These are phyloP conservation scores for Setaria viridis DNA, from an alignment of 202 grass and related monocot species.

Conservation along the genomic window DNA sequence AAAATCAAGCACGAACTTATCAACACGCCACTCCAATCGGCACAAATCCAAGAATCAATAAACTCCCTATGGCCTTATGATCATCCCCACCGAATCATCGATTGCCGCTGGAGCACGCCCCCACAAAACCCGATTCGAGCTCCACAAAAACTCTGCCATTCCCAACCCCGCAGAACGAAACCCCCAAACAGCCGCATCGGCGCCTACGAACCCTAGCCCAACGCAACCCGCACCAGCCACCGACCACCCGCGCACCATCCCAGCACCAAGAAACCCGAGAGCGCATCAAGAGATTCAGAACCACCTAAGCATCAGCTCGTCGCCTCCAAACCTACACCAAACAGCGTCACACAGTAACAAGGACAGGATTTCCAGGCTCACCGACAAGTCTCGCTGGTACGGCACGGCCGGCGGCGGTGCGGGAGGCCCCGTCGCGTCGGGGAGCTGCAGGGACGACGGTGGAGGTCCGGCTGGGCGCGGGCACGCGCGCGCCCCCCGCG, in stretches of 20 bases:
- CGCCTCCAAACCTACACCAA: not conserved
- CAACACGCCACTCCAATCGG: not conserved
- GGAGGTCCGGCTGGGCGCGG: not conserved
- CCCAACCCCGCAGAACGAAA: not conserved
- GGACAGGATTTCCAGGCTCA: constrained; percentile 12
- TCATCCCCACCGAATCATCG: not conserved
- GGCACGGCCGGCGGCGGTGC: constrained; percentile 13
- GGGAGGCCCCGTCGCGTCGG: not conserved
- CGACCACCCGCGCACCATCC: constrained; percentile 14
- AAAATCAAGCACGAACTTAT: not conserved
- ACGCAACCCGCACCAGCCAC: not conserved
- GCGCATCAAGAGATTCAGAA: not conserved
- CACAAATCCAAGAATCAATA: constrained; percentile 11
- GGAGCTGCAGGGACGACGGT: not conserved
- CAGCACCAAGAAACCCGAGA: constrained; percentile 8
- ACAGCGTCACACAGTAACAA: not conserved
- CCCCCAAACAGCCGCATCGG: not conserved
- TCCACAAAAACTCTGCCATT: not conserved
- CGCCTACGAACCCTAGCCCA: constrained; percentile 33
- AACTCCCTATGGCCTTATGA: not conserved
- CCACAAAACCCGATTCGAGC: constrained; percentile 17
- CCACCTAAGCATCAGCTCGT: not conserved
- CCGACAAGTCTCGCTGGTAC: constrained; percentile 23
- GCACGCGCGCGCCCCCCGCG: not conserved
- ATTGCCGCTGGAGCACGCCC: not conserved